These are phyloP conservation scores for Cutaneotrichosporon cavernicola DNA, from an alignment of 1,284 basidiomycete genomes.

Conservation along the genomic window DNA sequence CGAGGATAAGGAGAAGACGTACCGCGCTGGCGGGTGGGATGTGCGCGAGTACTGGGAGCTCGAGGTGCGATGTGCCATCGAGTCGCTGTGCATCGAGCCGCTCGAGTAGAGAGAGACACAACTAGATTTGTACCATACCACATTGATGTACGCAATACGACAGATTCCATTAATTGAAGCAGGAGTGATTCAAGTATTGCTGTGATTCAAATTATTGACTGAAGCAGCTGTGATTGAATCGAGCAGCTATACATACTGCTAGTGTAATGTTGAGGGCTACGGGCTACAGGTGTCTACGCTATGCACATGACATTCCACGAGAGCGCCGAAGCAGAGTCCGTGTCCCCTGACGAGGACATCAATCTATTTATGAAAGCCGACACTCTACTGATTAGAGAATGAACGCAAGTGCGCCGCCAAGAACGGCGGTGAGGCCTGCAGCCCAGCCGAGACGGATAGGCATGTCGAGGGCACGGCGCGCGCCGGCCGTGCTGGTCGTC, in stretches of 20 bases:
- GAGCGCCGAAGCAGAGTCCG: background rate
- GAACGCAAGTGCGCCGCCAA: constrained; percentile 11
- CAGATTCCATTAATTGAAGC: no score
- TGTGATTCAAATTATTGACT: no score
- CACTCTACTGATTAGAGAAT: constrained; percentile 7
- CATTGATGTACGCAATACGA: constrained; percentile 10
- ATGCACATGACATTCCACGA: background rate
- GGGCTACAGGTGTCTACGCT: background rate
- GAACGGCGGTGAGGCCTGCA: background rate
- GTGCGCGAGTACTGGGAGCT: constrained; percentile 83
- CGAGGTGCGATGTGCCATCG: constrained; percentile 72
- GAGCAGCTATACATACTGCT: background rate
- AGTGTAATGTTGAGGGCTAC: constrained; percentile 4
- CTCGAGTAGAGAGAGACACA: constrained; percentile 16
- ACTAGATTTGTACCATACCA: constrained; percentile 5
- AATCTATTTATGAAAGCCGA: background rate
- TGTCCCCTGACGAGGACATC: background rate
- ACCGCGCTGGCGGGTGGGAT: constrained; percentile 79
- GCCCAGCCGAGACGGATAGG: constrained; percentile 7
- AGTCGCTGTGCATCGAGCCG: constrained; percentile 59
- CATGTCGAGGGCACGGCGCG: background rate
- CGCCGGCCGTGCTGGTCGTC: constrained; percentile 3
- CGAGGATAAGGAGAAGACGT: constrained; percentile 72
- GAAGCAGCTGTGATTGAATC: no score
- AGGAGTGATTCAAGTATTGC: no score